phyloP scores from a whole-genome alignment of 345 rosid genomes.

The Lumnitzera littorea region DNA sequence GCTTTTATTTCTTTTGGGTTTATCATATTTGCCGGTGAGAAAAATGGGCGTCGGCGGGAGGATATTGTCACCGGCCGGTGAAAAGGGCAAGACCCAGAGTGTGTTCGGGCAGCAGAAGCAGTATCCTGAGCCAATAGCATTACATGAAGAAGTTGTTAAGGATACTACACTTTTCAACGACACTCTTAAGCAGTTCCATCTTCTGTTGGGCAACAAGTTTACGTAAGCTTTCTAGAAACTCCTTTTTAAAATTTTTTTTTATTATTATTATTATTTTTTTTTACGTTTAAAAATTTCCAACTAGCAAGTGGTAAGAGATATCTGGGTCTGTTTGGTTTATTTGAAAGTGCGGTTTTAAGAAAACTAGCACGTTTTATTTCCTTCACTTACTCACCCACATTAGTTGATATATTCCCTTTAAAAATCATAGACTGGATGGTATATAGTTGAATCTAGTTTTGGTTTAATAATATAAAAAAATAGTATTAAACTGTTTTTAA shows the following conservation, averaged over 20 bases:
- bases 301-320: too few relatives aligned
- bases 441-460: too few relatives aligned
- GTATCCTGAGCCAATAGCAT: slow-evolving; percentile 60
- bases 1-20: neutral
- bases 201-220: slow-evolving; percentile 67
- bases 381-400: too few relatives aligned
- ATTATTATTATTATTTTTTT: too few relatives aligned
- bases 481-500: too few relatives aligned
- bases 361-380: too few relatives aligned
- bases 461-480: too few relatives aligned
- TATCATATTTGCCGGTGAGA: slow-evolving; percentile 11
- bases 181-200: slow-evolving; percentile 84
- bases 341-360: too few relatives aligned
- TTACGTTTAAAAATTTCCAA: too few relatives aligned
- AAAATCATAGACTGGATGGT: too few relatives aligned
- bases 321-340: too few relatives aligned
- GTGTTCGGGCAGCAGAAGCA: slow-evolving; percentile 24
- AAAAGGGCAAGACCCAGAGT: slow-evolving; percentile 13
- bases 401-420: neutral
- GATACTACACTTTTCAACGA: slow-evolving; percentile 66
- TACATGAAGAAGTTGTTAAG: slow-evolving; percentile 46
- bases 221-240: slow-evolving; percentile 33
- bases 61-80: slow-evolving; percentile 39
- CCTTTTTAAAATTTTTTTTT: too few relatives aligned
- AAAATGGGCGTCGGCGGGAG: neutral